Conservation (phyloP, 306 rosid genomes). For the Cucurbita pepo region DNA sequence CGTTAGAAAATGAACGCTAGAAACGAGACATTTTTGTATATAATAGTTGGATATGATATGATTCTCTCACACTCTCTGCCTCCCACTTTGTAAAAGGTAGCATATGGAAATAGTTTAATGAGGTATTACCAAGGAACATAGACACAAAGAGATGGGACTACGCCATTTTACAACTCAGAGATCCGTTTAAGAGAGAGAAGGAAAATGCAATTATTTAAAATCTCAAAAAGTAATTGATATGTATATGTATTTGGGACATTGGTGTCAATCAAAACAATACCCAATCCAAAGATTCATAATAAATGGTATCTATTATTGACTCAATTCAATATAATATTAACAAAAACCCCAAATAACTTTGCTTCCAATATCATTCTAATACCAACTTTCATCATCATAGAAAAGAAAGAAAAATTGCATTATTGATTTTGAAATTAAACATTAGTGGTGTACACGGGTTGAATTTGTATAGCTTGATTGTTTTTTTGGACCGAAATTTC, state of each 20-base stretch:
- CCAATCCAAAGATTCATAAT: neutral
- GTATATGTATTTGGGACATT: neutral
- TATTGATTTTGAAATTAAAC: no score
- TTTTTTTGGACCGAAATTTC: no score
- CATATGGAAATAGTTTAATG: slow-evolving; percentile 1
- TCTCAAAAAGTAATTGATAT: neutral
- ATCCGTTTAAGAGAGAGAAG: neutral
- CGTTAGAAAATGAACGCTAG: neutral
- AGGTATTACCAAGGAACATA: neutral
- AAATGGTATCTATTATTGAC: neutral
- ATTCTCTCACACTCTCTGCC: slow-evolving; percentile 1
- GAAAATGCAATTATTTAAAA: slow-evolving; percentile 1
- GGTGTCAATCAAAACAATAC: slow-evolving; percentile 3
- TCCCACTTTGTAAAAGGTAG: neutral
- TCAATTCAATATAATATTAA: neutral
- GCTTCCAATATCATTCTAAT: neutral
- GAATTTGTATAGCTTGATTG: no score
- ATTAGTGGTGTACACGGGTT: no score
- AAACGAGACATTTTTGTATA: neutral
- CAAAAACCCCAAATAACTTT: neutral
- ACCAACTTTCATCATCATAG: neutral
- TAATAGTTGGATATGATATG: neutral
- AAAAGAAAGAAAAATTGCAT: no score
- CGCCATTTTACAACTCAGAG: slow-evolving; percentile 4
- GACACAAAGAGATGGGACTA: neutral